phyloP scores from a whole-genome alignment of 1,139 yeast genomes.

The Chernovozyma aurita region DNA sequence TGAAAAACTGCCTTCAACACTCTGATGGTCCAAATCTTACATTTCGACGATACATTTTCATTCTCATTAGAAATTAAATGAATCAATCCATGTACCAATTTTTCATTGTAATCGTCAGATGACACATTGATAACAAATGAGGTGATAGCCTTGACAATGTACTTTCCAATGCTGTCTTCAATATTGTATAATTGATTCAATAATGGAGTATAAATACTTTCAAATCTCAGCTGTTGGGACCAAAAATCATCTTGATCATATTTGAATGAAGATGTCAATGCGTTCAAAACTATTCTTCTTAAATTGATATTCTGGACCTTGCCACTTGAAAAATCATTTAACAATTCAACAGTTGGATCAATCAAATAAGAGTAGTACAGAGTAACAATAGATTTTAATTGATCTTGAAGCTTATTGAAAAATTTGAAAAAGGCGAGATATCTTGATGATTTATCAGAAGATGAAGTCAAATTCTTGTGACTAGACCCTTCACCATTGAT shows the following conservation, averaged over 20 bases:
- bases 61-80: slow-evolving; percentile 33
- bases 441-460: slow-evolving; percentile 31
- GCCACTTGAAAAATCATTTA: slow-evolving; percentile 43
- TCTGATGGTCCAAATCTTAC: slow-evolving; percentile 80
- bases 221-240: slow-evolving; percentile 85
- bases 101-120: slow-evolving; percentile 75
- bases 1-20: slow-evolving; percentile 78
- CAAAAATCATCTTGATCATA: slow-evolving; percentile 93
- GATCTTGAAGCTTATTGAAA: slow-evolving; percentile 78
- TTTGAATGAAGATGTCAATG: slow-evolving; percentile 75
- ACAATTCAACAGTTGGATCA: slow-evolving; percentile 60
- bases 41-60: slow-evolving; percentile 26
- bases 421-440: slow-evolving; percentile 78
- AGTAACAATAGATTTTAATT: slow-evolving; percentile 81
- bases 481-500: slow-evolving; percentile 71
- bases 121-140: slow-evolving; percentile 70
- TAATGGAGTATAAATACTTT: slow-evolving; percentile 57
- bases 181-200: slow-evolving; percentile 61
- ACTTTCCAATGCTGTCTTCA: slow-evolving; percentile 69
- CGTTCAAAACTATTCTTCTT: slow-evolving; percentile 66
- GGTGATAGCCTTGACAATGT: slow-evolving; percentile 75
- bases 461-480: slow-evolving; percentile 11
- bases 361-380: slow-evolving; percentile 80
- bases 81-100: slow-evolving; percentile 36
- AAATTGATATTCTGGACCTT: slow-evolving; percentile 49